A percentile compares a stretch with the other conserved stretches of the same genome.
phyloP scores from a whole-genome alignment of 805 yeast species.

The Metschnikowia borealis region DNA sequence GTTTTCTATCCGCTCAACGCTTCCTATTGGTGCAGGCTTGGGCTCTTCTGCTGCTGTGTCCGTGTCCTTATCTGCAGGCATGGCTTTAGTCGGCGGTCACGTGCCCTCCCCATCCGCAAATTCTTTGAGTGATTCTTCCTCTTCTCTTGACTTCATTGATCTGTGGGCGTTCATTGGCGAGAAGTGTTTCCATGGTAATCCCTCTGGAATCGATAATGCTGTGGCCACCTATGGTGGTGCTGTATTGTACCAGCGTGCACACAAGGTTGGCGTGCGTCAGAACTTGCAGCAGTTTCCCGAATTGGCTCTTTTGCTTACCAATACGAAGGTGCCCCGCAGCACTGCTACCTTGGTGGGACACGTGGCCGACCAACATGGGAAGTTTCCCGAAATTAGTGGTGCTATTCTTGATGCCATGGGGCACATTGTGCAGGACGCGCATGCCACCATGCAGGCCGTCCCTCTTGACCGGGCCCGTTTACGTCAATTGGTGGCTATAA shows the following conservation, averaged over 20 bases:
- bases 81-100: constrained; percentile 58
- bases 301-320: constrained; percentile 69
- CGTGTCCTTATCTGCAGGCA: constrained; percentile 76
- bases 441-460: constrained; percentile 55
- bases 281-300: constrained; percentile 72
- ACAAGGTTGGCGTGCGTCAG: constrained; percentile 56
- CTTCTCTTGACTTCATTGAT: constrained; percentile 58
- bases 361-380: constrained; percentile 55
- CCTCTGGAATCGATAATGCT: constrained; percentile 94
- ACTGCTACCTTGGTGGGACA: constrained; percentile 80
- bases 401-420: constrained; percentile 76
- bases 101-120: constrained; percentile 20
- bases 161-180: constrained; percentile 92
- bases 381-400: constrained; percentile 51
- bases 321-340: constrained; percentile 82
- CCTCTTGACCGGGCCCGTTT: constrained; percentile 45
- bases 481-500: constrained; percentile 65
- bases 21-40: constrained; percentile 95
- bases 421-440: constrained; percentile 67
- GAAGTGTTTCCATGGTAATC: constrained; percentile 92
- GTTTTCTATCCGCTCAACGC: constrained; percentile 71
- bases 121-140: no score
- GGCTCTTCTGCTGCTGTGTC: constrained; percentile 92
- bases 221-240: constrained; percentile 97
- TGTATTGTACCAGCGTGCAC: constrained; percentile 75